Conservation (phyloP, 2,329 filamentous ascomycete genomes). For the Exophiala oligosperma region DNA sequence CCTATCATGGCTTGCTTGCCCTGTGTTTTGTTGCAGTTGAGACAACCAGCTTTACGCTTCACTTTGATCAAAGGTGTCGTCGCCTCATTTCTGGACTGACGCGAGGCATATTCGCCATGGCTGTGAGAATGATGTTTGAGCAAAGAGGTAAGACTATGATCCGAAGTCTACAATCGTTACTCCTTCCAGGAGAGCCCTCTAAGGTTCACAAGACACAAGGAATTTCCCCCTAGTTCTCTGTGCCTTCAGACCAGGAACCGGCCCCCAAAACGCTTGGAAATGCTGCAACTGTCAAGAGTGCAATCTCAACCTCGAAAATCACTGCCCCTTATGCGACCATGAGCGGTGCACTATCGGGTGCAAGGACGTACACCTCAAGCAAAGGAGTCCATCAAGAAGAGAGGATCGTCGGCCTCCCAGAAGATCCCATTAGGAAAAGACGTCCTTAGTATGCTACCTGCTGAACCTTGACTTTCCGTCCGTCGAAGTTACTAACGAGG, state of each 20-base stretch:
- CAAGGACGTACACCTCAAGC: not conserved
- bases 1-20: not conserved
- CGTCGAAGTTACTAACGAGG: not conserved
- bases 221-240: no score
- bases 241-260: not conserved
- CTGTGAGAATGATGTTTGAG: no score
- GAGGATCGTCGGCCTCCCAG: not conserved
- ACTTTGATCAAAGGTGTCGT: no score
- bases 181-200: no score
- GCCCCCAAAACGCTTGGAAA: not conserved
- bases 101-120: no score
- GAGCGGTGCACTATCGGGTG: not conserved
- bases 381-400: not conserved
- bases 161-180: no score
- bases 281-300: not conserved
- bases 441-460: not conserved
- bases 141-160: no score
- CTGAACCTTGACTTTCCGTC: not conserved
- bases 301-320: not conserved
- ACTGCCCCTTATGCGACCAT: not conserved
- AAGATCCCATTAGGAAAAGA: not conserved
- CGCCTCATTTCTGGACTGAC: no score
- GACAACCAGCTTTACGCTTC: no score
- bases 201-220: no score
- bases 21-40: not conserved